Conservation (phyloP, 2,329 filamentous ascomycete species). For the Parafenestella ontariensis region DNA sequence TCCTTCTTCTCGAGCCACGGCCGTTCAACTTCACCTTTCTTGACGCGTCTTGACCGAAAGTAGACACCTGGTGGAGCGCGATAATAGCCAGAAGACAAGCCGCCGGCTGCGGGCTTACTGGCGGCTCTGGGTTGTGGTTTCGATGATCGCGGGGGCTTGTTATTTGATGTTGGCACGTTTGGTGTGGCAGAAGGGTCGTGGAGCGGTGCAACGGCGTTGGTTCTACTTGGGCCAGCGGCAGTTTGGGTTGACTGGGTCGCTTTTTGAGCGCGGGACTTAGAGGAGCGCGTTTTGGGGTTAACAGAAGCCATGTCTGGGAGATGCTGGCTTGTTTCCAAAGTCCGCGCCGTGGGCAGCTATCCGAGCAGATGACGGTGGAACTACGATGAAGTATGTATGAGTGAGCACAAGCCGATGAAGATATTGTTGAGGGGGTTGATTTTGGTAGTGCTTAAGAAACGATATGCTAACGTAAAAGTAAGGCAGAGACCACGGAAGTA, state of each 20-base stretch:
- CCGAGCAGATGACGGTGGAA: not conserved
- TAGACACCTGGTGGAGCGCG: constrained; percentile 39
- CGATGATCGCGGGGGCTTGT: not conserved
- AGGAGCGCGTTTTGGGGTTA: not conserved
- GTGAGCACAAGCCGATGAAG: not conserved
- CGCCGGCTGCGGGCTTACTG: constrained; percentile 9
- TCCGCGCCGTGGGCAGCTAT: too few relatives aligned
- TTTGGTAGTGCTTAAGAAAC: too few relatives aligned
- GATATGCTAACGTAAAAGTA: too few relatives aligned
- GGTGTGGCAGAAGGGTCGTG: not conserved
- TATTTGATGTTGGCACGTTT: not conserved
- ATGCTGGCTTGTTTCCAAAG: too few relatives aligned
- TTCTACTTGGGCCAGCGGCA: constrained; percentile 8
- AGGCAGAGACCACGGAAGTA: not conserved
- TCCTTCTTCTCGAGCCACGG: constrained; percentile 78
- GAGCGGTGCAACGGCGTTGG: not conserved
- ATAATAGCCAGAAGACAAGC: constrained; percentile 15
- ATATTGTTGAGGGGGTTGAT: too few relatives aligned
- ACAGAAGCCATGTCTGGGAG: not conserved
- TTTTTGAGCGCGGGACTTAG: not conserved
- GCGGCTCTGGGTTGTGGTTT: too few relatives aligned
- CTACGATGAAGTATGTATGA: not conserved
- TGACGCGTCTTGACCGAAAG: constrained; percentile 76
- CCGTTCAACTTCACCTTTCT: constrained; percentile 75
- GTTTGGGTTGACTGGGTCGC: constrained; percentile 8